Evolutionary conservation across 2,329 filamentous ascomycete genomes (phyloP), one percentile per base, ranked within the genome.

Genomic region (Colletotrichum higginsianum): DNA sequence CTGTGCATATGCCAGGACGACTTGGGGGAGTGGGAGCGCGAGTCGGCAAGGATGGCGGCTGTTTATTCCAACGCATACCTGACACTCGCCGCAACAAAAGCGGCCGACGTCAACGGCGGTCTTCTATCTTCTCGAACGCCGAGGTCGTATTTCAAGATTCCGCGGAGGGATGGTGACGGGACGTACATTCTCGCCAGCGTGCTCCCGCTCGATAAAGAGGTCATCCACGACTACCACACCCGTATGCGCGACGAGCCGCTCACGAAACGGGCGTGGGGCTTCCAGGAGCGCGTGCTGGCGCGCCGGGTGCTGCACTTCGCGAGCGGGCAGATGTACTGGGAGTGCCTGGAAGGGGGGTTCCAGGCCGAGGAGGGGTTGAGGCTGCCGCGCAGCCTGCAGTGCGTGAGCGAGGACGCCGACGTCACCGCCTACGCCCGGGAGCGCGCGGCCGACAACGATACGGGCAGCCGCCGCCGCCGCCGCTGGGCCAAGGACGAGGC

Each of bases 1-100:
- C 67, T 81, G 15, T 80, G 78, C 65, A 81, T 81, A 40, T 61
- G 79, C 23, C 79, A 81, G 67, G 74, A 78, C 49, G 66, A 61
- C 46, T 5, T 53, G 4, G 61, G 68, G 26, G 79, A 81, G 61
- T 79, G 76, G 77, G 57, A 65, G 12, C 35, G 53, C 1, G 74
- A 80, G 62, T 64, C 75, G 2, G 64, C 55, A 18, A 55, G 61
- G 35, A 80, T 81, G 78, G 69, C 58, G 2, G 53, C 72, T 4
- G 74, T 81, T 2, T 81, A 80, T 61, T 74, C 75, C 12, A 72
- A 74, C 0, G 74, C 78, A 0, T 75, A 77, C 2, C 21, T 80
- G 0, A 77, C 77, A 0, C 30, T 79, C 1, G 74, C 78, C 0
- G 79, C 78, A 1, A 73, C 75, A 5, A 75, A 75, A 1, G 65